Base-by-base conservation (phyloP, 2,329 filamentous ascomycete genomes). In the Epichloe festucae region DNA sequence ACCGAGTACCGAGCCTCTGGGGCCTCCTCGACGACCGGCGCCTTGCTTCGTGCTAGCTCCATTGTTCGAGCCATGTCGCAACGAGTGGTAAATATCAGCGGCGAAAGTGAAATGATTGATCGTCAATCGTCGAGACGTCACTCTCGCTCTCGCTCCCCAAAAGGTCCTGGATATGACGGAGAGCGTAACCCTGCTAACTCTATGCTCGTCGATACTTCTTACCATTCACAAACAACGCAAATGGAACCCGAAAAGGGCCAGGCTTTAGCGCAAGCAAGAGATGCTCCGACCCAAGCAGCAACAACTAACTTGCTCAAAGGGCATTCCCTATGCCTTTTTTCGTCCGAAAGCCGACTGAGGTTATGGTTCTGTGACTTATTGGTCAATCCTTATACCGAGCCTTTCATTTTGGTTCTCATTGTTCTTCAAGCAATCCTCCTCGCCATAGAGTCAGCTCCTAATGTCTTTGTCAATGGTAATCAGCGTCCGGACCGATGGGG, bases 1-100 rank as follows among this genome's bases (percentile, higher is more conserved):
- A 71, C 68, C 19, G 74, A 73, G 23, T 66, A 70, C 53, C 72
- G 74, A 49, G 71, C 76, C 44, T 85, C 84, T 43, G 73, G 83
- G 40, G 81, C 84, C 2, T 73, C 79, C 2, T 83, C 82, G 17
- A 75, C 78, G 8, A 76, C 79, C 11, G 78, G 78, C 27, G 84
- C 85, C 17, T 66, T 90, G 49, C 79, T 77, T 23, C 76, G 81
- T 58, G 85, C 86, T 54, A 80, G 85, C 44, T 87, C 85, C 8
- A 87, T 89, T 59, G 80, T 90, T 67, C 79, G 85, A 57, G 81
- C 81, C 55, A 95, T 98, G 82, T 97, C 94, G 35, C 90, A 96
- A 70, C 88, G 93, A 72, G 90, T 98, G 52, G 93, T 98, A 62
- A 97, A 97, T 63, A 79, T 98, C 60, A 95, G 89, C 68, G 95